Evolutionary conservation across 495 filamentous ascomycete genomes (phyloP).

Genomic region (Jackrogersella minutella): DNA sequence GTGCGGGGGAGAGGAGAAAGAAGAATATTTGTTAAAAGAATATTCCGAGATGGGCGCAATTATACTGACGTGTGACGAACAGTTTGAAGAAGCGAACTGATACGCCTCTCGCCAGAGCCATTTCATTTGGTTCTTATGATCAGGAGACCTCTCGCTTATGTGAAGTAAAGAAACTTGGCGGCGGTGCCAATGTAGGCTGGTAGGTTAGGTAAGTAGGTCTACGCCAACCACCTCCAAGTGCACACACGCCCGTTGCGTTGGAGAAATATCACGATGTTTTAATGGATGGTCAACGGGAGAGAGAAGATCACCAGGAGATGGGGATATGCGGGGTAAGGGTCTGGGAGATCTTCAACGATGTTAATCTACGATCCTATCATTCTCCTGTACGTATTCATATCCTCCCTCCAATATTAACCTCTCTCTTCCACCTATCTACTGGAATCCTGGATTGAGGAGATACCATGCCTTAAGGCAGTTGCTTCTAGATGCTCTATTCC

Average conservation of each 20-base stretch:
- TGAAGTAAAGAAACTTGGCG: slow-evolving; percentile 10
- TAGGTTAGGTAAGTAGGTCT: slow-evolving; percentile 29
- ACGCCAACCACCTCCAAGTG: slow-evolving; percentile 11
- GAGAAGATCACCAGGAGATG: slow-evolving; percentile 26
- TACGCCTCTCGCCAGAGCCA: slow-evolving; percentile 4
- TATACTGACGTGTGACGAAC: not conserved
- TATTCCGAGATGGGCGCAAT: slow-evolving; percentile 14
- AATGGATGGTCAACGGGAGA: slow-evolving; percentile 6
- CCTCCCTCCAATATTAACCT: not conserved
- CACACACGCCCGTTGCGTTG: slow-evolving; percentile 28
- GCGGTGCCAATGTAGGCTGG: slow-evolving; percentile 8
- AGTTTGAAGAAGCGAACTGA: slow-evolving; percentile 10
- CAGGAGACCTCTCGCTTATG: slow-evolving; percentile 13
- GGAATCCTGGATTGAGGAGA: not conserved
- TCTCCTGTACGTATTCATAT: slow-evolving; percentile 21
- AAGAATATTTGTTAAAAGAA: slow-evolving; percentile 5
- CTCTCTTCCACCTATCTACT: slow-evolving; percentile 7
- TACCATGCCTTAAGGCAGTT: slow-evolving; percentile 24
- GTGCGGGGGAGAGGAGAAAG: slow-evolving; percentile 31
- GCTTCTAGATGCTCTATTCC: slow-evolving; percentile 11
- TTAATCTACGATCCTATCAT: slow-evolving; percentile 28
- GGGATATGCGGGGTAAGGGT: slow-evolving; percentile 40
- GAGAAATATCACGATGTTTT: slow-evolving; percentile 30
- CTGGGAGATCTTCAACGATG: slow-evolving; percentile 31
- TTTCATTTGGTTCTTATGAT: slow-evolving; percentile 7